phyloP scores from a whole-genome alignment of 2,329 filamentous ascomycete species.

The Colletotrichum sp. region DNA sequence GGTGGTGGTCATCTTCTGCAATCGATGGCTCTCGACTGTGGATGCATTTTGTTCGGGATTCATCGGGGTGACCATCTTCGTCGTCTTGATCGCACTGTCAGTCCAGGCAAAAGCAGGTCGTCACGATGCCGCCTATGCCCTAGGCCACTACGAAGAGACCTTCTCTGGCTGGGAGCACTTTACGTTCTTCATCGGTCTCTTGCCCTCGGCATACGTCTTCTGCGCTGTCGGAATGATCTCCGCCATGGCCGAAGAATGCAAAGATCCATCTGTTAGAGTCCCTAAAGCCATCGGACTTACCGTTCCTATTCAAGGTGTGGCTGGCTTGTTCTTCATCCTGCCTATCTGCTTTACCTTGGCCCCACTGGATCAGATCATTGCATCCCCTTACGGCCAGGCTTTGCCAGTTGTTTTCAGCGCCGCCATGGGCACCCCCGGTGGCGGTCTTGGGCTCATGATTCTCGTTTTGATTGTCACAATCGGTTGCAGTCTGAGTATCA shows the following conservation, averaged over 20 bases:
- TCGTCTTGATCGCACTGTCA: not conserved
- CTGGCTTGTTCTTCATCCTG: slow-evolving; percentile 71
- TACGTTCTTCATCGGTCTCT: slow-evolving; percentile 65
- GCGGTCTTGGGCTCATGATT: slow-evolving; percentile 65
- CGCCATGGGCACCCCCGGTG: slow-evolving; percentile 65
- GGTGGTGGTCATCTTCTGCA: slow-evolving; percentile 68
- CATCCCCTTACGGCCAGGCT: slow-evolving; percentile 62
- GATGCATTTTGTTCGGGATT: slow-evolving; percentile 47
- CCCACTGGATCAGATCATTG: slow-evolving; percentile 59
- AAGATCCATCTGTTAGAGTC: slow-evolving; percentile 68
- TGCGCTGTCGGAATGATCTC: slow-evolving; percentile 68
- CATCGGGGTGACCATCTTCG: not conserved
- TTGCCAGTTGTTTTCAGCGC: slow-evolving; percentile 67
- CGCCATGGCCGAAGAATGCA: slow-evolving; percentile 75
- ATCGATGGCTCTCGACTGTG: slow-evolving; percentile 68
- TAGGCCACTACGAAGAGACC: slow-evolving; percentile 43
- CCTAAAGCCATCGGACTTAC: slow-evolving; percentile 75
- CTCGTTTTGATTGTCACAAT: slow-evolving; percentile 70
- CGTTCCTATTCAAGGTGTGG: slow-evolving; percentile 68
- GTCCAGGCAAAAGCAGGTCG: not conserved
- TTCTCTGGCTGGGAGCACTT: not conserved
- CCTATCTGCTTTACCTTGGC: slow-evolving; percentile 73
- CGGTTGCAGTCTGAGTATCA: slow-evolving; percentile 72
- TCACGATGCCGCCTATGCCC: not conserved
- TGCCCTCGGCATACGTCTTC: slow-evolving; percentile 76